Conservation (phyloP, 1,284 basidiomycete species). For the Pterulicium gracile region DNA sequence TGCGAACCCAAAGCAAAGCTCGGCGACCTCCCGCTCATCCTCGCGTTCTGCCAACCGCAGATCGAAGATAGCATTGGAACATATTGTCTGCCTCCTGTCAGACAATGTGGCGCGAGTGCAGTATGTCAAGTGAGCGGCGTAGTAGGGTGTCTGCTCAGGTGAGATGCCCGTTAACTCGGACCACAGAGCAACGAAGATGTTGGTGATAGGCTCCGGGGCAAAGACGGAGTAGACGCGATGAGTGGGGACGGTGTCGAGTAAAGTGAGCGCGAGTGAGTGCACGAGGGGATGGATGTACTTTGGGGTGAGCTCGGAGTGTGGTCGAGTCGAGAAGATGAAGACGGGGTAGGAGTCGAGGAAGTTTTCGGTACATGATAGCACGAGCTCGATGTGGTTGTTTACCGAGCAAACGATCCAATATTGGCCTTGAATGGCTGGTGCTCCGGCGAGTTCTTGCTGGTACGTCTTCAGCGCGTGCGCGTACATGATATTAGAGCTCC, state of each 20-base stretch:
- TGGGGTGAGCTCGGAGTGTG: conserved; percentile 19
- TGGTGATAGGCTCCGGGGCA: conserved; percentile 36
- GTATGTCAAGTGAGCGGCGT: conserved; percentile 46
- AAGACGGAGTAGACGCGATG: conserved; percentile 59
- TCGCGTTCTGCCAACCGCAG: conserved; percentile 30
- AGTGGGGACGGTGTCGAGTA: conserved; percentile 18
- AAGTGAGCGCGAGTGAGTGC: conserved; percentile 19
- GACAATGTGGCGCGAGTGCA: conserved; percentile 37
- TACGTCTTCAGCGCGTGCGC: conserved; percentile 31
- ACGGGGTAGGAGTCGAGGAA: conserved; percentile 44
- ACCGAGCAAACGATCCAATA: conserved; percentile 42
- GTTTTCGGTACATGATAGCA: conserved; percentile 47
- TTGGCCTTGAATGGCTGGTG: conserved; percentile 15
- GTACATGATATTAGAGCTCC: conserved; percentile 42
- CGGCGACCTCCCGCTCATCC: conserved; percentile 34
- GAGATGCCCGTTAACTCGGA: conserved; percentile 27
- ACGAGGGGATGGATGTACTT: conserved; percentile 25
- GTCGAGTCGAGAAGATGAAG: conserved; percentile 37
- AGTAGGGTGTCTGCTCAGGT: conserved; percentile 37
- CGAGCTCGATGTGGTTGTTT: conserved; percentile 29
- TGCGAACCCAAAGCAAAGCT: conserved; percentile 46
- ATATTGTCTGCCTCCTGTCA: conserved; percentile 13
- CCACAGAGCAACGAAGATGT: conserved; percentile 39
- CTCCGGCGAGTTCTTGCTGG: conserved; percentile 11
- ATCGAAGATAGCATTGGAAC: conserved; percentile 20